A percentile compares a stretch with the other conserved stretches of the same genome.
Conservation (phyloP, 2,329 filamentous ascomycete species). For the Albophoma yamanashiensis region DNA sequence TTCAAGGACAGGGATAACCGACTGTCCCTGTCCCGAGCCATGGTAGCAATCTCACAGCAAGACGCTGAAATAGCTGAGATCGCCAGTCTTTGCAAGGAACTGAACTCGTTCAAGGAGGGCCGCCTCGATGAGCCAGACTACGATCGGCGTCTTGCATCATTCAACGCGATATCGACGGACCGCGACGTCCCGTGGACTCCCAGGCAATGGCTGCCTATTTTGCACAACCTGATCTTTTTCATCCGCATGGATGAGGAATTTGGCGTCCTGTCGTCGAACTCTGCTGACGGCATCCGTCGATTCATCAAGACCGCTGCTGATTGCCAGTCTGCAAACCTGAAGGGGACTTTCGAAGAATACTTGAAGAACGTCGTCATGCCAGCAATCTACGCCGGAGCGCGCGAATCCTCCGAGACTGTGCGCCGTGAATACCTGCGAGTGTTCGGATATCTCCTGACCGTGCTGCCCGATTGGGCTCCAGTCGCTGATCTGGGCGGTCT, state of each 20-base stretch:
- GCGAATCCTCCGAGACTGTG: constrained; percentile 73
- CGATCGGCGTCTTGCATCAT: constrained; percentile 68
- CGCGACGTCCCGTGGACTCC: constrained; percentile 49
- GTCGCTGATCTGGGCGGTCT: constrained; percentile 66
- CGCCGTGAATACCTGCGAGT: constrained; percentile 72
- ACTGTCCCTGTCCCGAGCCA: constrained; percentile 59
- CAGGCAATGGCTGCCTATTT: constrained; percentile 74
- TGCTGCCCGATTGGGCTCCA: constrained; percentile 57
- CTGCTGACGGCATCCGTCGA: constrained; percentile 67
- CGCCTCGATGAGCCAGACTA: constrained; percentile 84
- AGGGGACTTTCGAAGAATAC: constrained; percentile 41
- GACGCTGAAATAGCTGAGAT: constrained; percentile 51
- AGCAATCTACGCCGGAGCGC: constrained; percentile 64
- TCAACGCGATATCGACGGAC: constrained; percentile 57
- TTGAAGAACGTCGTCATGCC: constrained; percentile 59
- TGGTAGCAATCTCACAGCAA: constrained; percentile 58
- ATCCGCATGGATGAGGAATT: constrained; percentile 82
- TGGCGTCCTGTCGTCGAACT: constrained; percentile 68
- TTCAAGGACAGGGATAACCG: constrained; percentile 77
- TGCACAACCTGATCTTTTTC: constrained; percentile 85
- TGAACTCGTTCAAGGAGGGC: constrained; percentile 68
- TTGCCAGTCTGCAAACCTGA: constrained; percentile 20
- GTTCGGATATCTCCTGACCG: constrained; percentile 65
- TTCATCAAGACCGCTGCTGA: constrained; percentile 57
- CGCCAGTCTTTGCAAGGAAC: constrained; percentile 59